Base-by-base conservation (phyloP, 805 yeast species). In the Cyberlindnera subsufficiens region DNA sequence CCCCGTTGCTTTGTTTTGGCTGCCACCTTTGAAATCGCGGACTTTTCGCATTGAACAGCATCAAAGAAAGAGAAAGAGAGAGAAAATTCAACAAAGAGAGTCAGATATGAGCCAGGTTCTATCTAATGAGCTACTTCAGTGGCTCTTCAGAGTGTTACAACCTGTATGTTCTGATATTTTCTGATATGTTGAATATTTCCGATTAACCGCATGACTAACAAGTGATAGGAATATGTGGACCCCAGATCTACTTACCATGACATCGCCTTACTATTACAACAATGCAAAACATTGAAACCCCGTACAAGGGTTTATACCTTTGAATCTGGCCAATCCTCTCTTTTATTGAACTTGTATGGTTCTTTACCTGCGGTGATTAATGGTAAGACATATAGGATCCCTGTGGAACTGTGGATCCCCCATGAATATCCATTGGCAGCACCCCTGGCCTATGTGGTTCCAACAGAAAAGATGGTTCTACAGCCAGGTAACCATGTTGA, bases 401-500 rank as follows among this genome's bases (percentile, higher is more conserved):
- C 89, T 0, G 54, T 88, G 11, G 79, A 78, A 42, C 60, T 89
- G 5, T 88, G 96, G 95, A 55, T 90, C 5, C 95, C 96, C 0
- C 70, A 72, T 22, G 67, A 69, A 19, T 89, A 85, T 51, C 96
- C 96, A 0, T 51, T 55, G n/a, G 67, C 64, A 3, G 71, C 82
- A 1, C 97, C 97, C 0, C 52, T 78, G n/a, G 72, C 78, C 0
- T 84, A 69, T 55, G 75, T 89, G 10, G 69, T 73, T 17, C 79
- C 82, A 2, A 71, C 78, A n/a, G 66, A 65, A 30, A 55, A 62
- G 19, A 58, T 69, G 63, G 58, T 68, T 30, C 58, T 82, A 15
- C 68, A 68, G 33, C 83, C 89, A 0, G 82, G 83, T 20, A 80
- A 78, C 49, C 69, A 75, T 51, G 75, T 86, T 4, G 95, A 86